phyloP scores from a whole-genome alignment of 768 basidiomycete species.

The Mycena chlorophos region DNA sequence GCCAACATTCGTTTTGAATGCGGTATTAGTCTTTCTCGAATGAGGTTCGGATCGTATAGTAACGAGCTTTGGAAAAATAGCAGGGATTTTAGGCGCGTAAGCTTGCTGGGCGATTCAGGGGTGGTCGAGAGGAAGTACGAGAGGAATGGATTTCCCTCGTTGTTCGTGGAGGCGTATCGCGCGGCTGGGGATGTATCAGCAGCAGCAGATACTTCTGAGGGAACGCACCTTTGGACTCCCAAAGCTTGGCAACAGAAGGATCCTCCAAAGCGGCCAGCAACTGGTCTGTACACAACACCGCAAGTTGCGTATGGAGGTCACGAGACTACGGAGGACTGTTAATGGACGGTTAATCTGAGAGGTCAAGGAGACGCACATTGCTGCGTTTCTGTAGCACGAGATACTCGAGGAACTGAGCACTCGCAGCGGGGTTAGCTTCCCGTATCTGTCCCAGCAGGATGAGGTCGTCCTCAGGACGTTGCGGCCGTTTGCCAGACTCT shows the following conservation, averaged over 20 bases:
- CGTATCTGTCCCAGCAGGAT: constrained; percentile 56
- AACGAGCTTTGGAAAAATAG: constrained; percentile 79
- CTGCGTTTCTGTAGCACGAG: constrained; percentile 71
- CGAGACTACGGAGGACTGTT: constrained; percentile 43
- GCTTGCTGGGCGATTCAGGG: constrained; percentile 75
- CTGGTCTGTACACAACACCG: constrained; percentile 53
- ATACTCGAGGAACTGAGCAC: constrained; percentile 75
- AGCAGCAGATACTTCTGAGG: not conserved
- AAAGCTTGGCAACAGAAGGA: constrained; percentile 58
- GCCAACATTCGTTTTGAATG: constrained; percentile 52
- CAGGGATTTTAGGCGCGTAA: constrained; percentile 69
- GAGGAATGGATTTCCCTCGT: constrained; percentile 50
- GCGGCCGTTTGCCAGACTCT: constrained; percentile 54
- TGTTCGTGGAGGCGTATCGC: constrained; percentile 50
- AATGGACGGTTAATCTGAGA: not conserved
- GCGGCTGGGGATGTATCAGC: constrained; percentile 36
- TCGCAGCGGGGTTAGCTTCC: constrained; percentile 58
- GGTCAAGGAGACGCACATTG: constrained; percentile 40
- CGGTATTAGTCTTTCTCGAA: constrained; percentile 47
- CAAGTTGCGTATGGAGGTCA: constrained; percentile 69
- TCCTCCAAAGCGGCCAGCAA: constrained; percentile 51
- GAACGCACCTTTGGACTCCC: constrained; percentile 66
- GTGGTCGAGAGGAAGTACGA: constrained; percentile 83
- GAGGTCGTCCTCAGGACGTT: constrained; percentile 63
- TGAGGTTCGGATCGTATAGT: constrained; percentile 56